Percentiles rank a stretch among this genome's conserved stretches.
phyloP scores from a whole-genome alignment of 1,284 basidiomycete species.

The Coniferiporia weirii region DNA sequence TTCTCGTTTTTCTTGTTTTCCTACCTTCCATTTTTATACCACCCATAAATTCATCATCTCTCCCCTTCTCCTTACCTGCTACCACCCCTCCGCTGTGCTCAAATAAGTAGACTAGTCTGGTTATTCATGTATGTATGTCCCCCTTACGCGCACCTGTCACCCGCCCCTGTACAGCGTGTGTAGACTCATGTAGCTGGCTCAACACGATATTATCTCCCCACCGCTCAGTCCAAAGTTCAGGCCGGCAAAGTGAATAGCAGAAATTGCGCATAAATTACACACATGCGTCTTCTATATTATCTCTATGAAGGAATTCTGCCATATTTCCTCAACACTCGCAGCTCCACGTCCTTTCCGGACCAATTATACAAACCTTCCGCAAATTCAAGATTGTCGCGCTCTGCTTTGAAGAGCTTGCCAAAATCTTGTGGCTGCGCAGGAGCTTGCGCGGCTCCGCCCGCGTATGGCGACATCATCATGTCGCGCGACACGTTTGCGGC shows the following conservation, averaged over 20 bases:
- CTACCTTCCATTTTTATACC: not conserved
- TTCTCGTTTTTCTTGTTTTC: slow-evolving; percentile 3
- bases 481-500: slow-evolving; percentile 75
- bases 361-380: slow-evolving; percentile 81
- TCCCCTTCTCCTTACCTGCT: not conserved
- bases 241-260: not conserved
- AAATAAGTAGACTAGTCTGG: slow-evolving; percentile 4
- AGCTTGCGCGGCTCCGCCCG: slow-evolving; percentile 38
- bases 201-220: not conserved
- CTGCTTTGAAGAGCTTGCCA: slow-evolving; percentile 85
- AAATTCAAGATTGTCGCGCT: slow-evolving; percentile 91
- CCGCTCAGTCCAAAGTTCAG: not conserved
- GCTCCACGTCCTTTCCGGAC: slow-evolving; percentile 77
- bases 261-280: not conserved
- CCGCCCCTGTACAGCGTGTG: not conserved
- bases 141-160: not conserved
- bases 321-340: slow-evolving; percentile 71
- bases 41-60: not conserved
- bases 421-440: slow-evolving; percentile 75
- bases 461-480: slow-evolving; percentile 66
- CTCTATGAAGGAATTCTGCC: slow-evolving; percentile 39
- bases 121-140: slow-evolving; percentile 5
- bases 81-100: not conserved
- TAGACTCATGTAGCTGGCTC: not conserved
- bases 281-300: not conserved